Conservation (phyloP, 345 rosid genomes). For the Orychophragmus violaceus region DNA sequence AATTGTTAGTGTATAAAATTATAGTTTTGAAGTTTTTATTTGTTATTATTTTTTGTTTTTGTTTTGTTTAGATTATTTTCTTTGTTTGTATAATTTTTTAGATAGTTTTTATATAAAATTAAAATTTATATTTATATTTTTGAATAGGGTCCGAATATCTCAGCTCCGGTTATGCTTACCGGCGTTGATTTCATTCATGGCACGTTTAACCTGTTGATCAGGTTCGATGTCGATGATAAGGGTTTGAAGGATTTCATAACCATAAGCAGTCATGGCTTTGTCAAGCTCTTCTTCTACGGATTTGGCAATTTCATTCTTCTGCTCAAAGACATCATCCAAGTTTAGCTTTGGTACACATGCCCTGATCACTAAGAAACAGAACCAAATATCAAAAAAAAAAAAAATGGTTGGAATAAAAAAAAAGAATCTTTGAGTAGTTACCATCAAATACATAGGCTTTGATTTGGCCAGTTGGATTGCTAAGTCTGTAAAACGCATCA, state of each 20-base stretch:
- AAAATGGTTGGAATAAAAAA: neutral
- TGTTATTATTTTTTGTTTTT: too few relatives aligned
- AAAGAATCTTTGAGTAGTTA: neutral
- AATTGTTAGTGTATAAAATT: too few relatives aligned
- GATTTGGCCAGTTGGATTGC: constrained; percentile 45
- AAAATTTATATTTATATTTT: too few relatives aligned
- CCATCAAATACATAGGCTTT: constrained; percentile 60
- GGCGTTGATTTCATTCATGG: constrained; percentile 58
- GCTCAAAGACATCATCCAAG: constrained; percentile 51
- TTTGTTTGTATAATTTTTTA: too few relatives aligned
- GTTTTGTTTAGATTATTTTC: too few relatives aligned
- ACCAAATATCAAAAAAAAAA: neutral
- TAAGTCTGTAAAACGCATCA: constrained; percentile 60
- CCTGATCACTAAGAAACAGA: constrained; percentile 38
- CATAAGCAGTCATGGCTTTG: constrained; percentile 57
- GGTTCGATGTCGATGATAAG: constrained; percentile 54
- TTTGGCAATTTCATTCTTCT: constrained; percentile 53
- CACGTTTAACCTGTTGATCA: constrained; percentile 46
- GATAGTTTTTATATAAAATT: too few relatives aligned
- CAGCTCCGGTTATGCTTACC: too few relatives aligned
- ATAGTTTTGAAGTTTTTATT: too few relatives aligned
- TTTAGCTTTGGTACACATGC: constrained; percentile 51
- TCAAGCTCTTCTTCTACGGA: constrained; percentile 53
- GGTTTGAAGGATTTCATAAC: constrained; percentile 51
- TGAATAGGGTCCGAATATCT: too few relatives aligned